phyloP scores from a whole-genome alignment of 352 stramenopile genomes.

The Peronospora farinosa region DNA sequence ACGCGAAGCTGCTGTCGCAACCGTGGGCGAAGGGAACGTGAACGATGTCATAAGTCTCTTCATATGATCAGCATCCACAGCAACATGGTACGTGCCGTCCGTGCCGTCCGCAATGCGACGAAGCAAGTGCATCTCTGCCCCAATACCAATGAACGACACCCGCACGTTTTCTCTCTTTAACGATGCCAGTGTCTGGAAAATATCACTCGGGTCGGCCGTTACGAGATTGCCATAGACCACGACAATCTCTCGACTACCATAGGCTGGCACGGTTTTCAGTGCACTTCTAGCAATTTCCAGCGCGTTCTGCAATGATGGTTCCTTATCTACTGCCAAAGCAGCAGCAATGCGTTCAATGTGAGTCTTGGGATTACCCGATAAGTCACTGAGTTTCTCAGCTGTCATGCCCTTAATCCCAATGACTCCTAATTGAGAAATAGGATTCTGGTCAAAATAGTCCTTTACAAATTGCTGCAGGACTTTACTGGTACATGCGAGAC shows the following conservation, averaged over 20 bases:
- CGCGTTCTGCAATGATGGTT: conserved; percentile 88
- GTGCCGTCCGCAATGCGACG: conserved; percentile 87
- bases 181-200: conserved; percentile 89
- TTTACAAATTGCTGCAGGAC: conserved; percentile 83
- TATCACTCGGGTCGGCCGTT: conserved; percentile 94
- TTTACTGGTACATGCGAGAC: conserved; percentile 53
- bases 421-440: conserved; percentile 88
- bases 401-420: conserved; percentile 87
- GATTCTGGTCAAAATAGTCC: conserved; percentile 93
- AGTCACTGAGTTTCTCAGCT: conserved; percentile 87
- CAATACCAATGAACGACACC: conserved; percentile 91
- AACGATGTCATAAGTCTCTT: conserved; percentile 89
- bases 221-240: conserved; percentile 93
- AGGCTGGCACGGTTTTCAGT: conserved; percentile 88
- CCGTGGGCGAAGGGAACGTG: conserved; percentile 89
- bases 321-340: conserved; percentile 63
- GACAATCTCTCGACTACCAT: conserved; percentile 88
- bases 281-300: conserved; percentile 84
- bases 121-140: conserved; percentile 90
- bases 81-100: conserved; percentile 91
- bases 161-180: conserved; percentile 89
- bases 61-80: conserved; percentile 90
- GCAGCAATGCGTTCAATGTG: conserved; percentile 79
- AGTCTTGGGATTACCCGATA: conserved; percentile 84
- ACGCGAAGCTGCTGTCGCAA: conserved; percentile 55